phyloP scores from a whole-genome alignment of 177 flowering plant species.

The Vitis hybrid region DNA sequence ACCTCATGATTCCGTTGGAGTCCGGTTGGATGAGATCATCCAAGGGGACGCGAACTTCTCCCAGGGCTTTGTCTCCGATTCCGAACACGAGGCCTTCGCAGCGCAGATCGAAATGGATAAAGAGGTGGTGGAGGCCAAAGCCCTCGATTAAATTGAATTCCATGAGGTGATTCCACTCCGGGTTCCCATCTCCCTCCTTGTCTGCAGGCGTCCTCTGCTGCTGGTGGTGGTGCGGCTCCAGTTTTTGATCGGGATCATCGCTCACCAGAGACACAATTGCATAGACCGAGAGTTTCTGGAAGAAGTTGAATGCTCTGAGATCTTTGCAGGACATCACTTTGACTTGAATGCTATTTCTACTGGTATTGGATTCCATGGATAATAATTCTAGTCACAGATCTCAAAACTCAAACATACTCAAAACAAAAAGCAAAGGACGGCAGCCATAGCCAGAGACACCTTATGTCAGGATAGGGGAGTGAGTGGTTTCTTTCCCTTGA shows the following conservation, averaged over 20 bases:
- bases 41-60: slow-evolving; percentile 49
- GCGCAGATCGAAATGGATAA: slow-evolving; percentile 36
- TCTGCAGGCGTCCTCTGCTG: slow-evolving; percentile 41
- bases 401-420: neutral
- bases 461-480: too few species aligned
- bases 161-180: slow-evolving; percentile 58
- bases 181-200: slow-evolving; percentile 42
- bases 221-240: slow-evolving; percentile 27
- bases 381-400: neutral
- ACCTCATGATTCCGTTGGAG: slow-evolving; percentile 25
- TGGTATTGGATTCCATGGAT: slow-evolving; percentile 14
- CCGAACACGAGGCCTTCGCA: slow-evolving; percentile 32
- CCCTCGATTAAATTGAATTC: slow-evolving; percentile 29
- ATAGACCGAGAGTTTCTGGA: slow-evolving; percentile 46
- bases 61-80: slow-evolving; percentile 43
- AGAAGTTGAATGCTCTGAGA: slow-evolving; percentile 51
- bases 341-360: slow-evolving; percentile 10
- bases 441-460: too few species aligned
- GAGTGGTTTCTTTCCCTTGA: too few species aligned
- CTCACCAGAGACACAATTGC: slow-evolving; percentile 32
- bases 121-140: slow-evolving; percentile 16
- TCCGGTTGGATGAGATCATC: slow-evolving; percentile 28
- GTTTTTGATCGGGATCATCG: slow-evolving; percentile 18
- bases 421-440: too few species aligned
- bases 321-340: slow-evolving; percentile 41